Conservation (phyloP, 1,284 basidiomycete species). For the Ceratobasidium sp. region DNA sequence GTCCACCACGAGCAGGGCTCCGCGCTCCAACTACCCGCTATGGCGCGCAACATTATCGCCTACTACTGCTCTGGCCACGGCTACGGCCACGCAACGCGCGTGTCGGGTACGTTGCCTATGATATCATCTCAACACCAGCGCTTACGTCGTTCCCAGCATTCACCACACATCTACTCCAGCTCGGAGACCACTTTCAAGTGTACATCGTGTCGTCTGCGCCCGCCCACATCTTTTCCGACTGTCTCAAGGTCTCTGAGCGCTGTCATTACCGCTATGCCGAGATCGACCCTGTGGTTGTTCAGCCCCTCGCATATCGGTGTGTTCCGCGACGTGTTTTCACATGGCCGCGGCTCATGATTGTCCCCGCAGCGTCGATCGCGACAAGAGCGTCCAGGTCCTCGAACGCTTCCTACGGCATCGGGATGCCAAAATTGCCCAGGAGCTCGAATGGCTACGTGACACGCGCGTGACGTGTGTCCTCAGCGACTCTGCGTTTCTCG, state of each 20-base stretch:
- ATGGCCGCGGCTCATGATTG: slow-evolving; percentile 60
- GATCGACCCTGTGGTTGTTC: slow-evolving; percentile 77
- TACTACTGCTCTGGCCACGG: slow-evolving; percentile 82
- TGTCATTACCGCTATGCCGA: slow-evolving; percentile 68
- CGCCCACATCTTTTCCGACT: slow-evolving; percentile 70
- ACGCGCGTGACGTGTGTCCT: slow-evolving; percentile 69
- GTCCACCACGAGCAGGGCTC: no score
- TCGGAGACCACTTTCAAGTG: slow-evolving; percentile 60
- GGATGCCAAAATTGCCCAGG: slow-evolving; percentile 65
- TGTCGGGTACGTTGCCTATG: slow-evolving; percentile 57
- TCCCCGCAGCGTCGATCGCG: slow-evolving; percentile 66
- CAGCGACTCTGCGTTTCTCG: slow-evolving; percentile 81
- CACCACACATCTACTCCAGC: slow-evolving; percentile 64
- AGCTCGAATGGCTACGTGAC: slow-evolving; percentile 67
- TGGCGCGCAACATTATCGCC: slow-evolving; percentile 56
- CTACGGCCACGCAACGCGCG: slow-evolving; percentile 78
- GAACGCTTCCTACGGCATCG: slow-evolving; percentile 67
- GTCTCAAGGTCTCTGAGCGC: slow-evolving; percentile 65
- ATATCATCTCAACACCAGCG: background rate
- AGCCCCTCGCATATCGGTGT: slow-evolving; percentile 71
- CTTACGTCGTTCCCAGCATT: slow-evolving; percentile 58
- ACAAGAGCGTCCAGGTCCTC: slow-evolving; percentile 72
- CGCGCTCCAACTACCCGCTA: no score
- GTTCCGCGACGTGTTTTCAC: slow-evolving; percentile 2
- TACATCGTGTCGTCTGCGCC: slow-evolving; percentile 76